phyloP scores from a whole-genome alignment of 805 yeast genomes.

The Starmerella stigmatis region DNA sequence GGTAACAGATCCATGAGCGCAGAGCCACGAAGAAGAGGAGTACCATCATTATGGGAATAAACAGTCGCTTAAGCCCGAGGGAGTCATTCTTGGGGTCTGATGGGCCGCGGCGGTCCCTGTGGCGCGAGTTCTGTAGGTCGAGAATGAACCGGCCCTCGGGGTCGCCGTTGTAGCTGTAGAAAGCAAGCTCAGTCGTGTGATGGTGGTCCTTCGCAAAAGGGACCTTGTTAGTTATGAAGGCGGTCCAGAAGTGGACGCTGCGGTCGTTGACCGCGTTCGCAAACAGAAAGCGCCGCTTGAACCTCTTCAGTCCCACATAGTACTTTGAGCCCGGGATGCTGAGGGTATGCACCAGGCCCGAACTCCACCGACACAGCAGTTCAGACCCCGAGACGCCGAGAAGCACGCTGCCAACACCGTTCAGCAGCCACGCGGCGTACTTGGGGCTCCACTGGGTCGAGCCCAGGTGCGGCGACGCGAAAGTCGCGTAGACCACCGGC shows the following conservation, averaged over 20 bases:
- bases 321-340: constrained; percentile 41
- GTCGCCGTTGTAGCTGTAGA: constrained; percentile 7
- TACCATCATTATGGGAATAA: background rate
- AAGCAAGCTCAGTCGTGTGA: background rate
- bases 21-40: background rate
- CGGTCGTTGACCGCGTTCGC: constrained; percentile 77
- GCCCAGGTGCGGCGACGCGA: constrained; percentile 67
- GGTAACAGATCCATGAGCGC: background rate
- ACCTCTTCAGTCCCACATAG: constrained; percentile 44
- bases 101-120: too few species aligned
- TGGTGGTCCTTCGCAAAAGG: constrained; percentile 42
- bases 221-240: constrained; percentile 60
- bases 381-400: constrained; percentile 66
- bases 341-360: constrained; percentile 41
- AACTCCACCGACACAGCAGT: constrained; percentile 39
- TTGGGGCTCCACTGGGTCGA: constrained; percentile 7
- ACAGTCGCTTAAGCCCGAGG: too few species aligned
- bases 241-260: constrained; percentile 75
- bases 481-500: constrained; percentile 53
- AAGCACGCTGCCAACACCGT: constrained; percentile 43
- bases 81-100: too few species aligned
- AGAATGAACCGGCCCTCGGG: constrained; percentile 5
- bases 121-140: constrained; percentile 5
- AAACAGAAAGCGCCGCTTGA: constrained; percentile 47
- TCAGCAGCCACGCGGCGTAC: constrained; percentile 35